These are phyloP conservation scores for Chenopodium quinoa DNA, from an alignment of 148 eudicot species.

Conservation along the genomic window DNA sequence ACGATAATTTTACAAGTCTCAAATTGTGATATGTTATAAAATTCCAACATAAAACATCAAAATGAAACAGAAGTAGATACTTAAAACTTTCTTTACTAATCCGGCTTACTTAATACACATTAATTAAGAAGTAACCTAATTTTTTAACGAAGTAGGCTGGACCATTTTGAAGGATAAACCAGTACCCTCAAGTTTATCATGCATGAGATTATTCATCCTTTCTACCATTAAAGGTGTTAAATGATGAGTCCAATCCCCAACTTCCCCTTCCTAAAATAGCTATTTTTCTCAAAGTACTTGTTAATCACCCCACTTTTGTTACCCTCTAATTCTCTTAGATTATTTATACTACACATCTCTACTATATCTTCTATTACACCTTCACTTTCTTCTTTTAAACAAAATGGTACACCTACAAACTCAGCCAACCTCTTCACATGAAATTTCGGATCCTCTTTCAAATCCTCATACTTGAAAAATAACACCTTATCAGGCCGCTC, in stretches of 20 bases:
- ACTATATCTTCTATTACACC: slow-evolving; percentile 17
- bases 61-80: too few relatives aligned
- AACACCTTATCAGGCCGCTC: slow-evolving; percentile 24
- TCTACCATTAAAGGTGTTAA: slow-evolving; percentile 2
- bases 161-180: background rate
- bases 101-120: too few relatives aligned
- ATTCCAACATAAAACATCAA: too few relatives aligned
- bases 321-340: slow-evolving; percentile 29
- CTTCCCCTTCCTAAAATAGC: slow-evolving; percentile 25
- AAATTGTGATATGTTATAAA: too few relatives aligned
- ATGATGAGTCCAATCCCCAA: slow-evolving; percentile 24
- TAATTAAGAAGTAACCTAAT: too few relatives aligned
- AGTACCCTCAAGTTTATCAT: slow-evolving; percentile 7
- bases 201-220: background rate
- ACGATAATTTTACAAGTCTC: too few relatives aligned
- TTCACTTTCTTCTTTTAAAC: slow-evolving; percentile 19
- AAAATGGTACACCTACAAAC: slow-evolving; percentile 30
- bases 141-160: background rate
- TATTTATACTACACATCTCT: slow-evolving; percentile 25
- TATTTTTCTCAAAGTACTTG: slow-evolving; percentile 3
- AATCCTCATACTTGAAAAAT: slow-evolving; percentile 27
- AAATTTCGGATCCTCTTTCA: slow-evolving; percentile 14
- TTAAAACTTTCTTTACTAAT: too few relatives aligned
- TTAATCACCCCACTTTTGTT: slow-evolving; percentile 21
- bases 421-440: slow-evolving; percentile 24